phyloP scores from a whole-genome alignment of 345 rosid species.

The Populus simonii region DNA sequence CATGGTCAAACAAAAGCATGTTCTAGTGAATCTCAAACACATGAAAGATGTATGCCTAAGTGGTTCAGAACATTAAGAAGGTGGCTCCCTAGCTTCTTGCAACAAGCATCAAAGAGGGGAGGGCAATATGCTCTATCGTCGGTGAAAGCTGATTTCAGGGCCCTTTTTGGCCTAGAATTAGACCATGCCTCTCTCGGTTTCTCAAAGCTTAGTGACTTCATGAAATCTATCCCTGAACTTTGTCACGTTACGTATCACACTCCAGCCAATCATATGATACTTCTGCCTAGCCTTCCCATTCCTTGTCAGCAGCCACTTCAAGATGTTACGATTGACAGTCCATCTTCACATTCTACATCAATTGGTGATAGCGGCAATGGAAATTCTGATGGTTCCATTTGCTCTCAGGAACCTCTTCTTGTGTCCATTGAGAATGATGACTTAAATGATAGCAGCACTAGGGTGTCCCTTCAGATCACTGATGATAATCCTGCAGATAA shows the following conservation, averaged over 20 bases:
- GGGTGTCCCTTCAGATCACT: slow-evolving; percentile 3
- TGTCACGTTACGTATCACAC: slow-evolving; percentile 40
- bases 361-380: slow-evolving; percentile 7
- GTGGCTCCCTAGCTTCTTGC: slow-evolving; percentile 65
- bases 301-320: slow-evolving; percentile 22
- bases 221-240: slow-evolving; percentile 53
- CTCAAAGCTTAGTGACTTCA: slow-evolving; percentile 69
- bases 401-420: slow-evolving; percentile 18
- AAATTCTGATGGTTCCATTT: slow-evolving; percentile 15
- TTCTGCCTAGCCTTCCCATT: slow-evolving; percentile 42
- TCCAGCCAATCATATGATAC: slow-evolving; percentile 64
- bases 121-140: slow-evolving; percentile 73
- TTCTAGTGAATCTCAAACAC: slow-evolving; percentile 18
- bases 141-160: slow-evolving; percentile 70
- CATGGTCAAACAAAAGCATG: slow-evolving; percentile 32
- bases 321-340: slow-evolving; percentile 12
- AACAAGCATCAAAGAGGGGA: slow-evolving; percentile 30
- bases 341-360: slow-evolving; percentile 10
- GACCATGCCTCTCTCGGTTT: slow-evolving; percentile 76
- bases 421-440: slow-evolving; percentile 21
- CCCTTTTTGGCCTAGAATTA: slow-evolving; percentile 54
- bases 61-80: slow-evolving; percentile 64
- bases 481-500: slow-evolving; percentile 11
- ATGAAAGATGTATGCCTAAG: slow-evolving; percentile 26
- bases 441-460: slow-evolving; percentile 4